Conservation (phyloP, 2,329 filamentous ascomycete species). For the Arthrinium puccinioides region DNA sequence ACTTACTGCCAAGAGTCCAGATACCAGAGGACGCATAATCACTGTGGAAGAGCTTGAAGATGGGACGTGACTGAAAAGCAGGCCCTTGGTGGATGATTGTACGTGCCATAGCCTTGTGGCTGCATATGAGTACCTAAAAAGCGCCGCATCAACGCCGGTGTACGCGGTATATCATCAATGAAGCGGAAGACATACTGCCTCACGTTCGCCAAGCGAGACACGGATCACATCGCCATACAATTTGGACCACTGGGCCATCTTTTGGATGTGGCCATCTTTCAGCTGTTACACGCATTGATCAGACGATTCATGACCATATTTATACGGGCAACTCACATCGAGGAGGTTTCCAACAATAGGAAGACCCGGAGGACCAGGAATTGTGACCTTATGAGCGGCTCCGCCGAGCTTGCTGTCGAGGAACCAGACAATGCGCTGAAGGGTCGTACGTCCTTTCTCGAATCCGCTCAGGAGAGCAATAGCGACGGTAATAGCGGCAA, state of each 20-base stretch:
- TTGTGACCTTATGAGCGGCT: background rate
- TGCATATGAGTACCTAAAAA: background rate
- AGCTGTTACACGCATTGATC: background rate
- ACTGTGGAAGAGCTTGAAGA: slow-evolving; percentile 1
- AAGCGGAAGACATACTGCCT: background rate
- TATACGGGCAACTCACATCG: background rate
- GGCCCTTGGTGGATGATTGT: background rate
- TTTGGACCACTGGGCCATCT: background rate
- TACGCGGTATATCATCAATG: background rate
- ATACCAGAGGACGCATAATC: slow-evolving; percentile 2
- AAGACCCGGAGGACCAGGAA: slow-evolving; percentile 1
- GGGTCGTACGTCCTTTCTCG: background rate
- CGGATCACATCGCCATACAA: slow-evolving; percentile 1
- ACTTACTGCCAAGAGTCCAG: slow-evolving; percentile 1
- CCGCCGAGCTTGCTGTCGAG: background rate
- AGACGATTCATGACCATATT: background rate
- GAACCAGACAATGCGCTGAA: background rate
- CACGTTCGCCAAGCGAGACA: background rate
- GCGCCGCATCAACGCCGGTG: background rate
- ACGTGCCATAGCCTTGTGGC: background rate
- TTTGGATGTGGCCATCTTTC: background rate
- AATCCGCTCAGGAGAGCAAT: background rate
- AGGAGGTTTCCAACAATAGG: background rate
- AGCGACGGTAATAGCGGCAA: no score
- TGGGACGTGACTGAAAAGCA: background rate